These are phyloP conservation scores for Pythium dissotocum DNA, from an alignment of 352 stramenopile species.

Conservation along the genomic window DNA sequence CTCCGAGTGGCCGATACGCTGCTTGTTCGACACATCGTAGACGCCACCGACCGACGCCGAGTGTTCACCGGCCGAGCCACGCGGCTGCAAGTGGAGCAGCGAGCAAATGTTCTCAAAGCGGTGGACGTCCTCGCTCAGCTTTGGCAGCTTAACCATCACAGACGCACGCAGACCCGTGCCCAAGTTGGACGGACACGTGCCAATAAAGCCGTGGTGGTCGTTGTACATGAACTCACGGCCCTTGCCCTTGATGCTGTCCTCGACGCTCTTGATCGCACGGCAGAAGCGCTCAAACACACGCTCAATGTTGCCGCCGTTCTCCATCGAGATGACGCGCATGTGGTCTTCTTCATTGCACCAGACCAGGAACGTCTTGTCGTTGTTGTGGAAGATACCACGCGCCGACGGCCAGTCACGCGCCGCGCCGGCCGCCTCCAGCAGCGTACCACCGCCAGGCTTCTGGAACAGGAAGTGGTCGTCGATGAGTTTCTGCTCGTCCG, in stretches of 20 bases:
- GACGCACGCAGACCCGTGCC: constrained; percentile 87
- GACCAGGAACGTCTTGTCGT: constrained; percentile 79
- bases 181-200: constrained; percentile 88
- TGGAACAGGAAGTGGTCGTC: constrained; percentile 86
- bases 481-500: constrained; percentile 78
- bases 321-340: constrained; percentile 85
- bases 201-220: constrained; percentile 84
- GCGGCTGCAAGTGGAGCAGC: constrained; percentile 76
- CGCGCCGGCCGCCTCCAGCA: constrained; percentile 67
- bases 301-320: constrained; percentile 73
- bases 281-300: constrained; percentile 79
- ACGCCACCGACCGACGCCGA: constrained; percentile 86
- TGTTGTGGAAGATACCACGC: constrained; percentile 78
- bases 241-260: constrained; percentile 68
- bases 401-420: constrained; percentile 72
- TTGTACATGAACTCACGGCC: constrained; percentile 77
- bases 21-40: constrained; percentile 89
- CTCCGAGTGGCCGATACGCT: constrained; percentile 89
- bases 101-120: constrained; percentile 83
- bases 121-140: constrained; percentile 79
- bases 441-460: constrained; percentile 71
- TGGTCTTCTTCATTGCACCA: constrained; percentile 89
- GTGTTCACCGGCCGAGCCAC: constrained; percentile 82
- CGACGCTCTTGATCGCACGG: constrained; percentile 74
- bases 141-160: constrained; percentile 90